phyloP scores from a whole-genome alignment of 1,139 yeast genomes.

The Zygotorulaspora mrakii region DNA sequence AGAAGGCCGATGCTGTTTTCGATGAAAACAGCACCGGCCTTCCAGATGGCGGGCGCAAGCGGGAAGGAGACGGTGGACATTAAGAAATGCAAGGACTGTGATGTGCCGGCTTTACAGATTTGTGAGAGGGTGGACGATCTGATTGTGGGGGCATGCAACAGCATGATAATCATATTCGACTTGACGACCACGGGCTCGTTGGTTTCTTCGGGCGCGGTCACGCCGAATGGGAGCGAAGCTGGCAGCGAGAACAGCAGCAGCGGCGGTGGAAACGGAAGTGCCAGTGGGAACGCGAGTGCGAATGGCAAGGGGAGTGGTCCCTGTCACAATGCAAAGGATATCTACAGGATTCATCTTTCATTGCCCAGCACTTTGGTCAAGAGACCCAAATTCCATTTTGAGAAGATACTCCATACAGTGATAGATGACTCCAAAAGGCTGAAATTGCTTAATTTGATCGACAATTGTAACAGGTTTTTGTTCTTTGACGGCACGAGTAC shows the following conservation, averaged over 20 bases:
- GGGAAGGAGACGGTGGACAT: constrained; percentile 7
- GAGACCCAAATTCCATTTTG: constrained; percentile 54
- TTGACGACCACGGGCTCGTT: constrained; percentile 18
- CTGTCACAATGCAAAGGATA: constrained; percentile 10
- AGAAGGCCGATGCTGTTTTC: constrained; percentile 1
- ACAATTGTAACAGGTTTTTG: constrained; percentile 21
- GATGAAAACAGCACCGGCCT: constrained; percentile 2
- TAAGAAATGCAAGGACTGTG: constrained; percentile 11
- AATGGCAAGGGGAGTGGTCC: too few relatives aligned
- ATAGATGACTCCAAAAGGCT: constrained; percentile 37
- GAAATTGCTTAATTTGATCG: constrained; percentile 25
- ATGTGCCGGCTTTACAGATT: constrained; percentile 14
- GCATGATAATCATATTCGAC: constrained; percentile 21
- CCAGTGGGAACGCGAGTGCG: too few relatives aligned
- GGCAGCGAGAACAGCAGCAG: constrained; percentile 4
- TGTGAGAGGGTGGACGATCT: constrained; percentile 10
- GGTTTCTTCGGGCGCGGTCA: constrained; percentile 8
- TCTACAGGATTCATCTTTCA: constrained; percentile 49
- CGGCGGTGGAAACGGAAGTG: too few relatives aligned
- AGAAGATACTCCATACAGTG: constrained; percentile 38
- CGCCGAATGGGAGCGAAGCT: background rate
- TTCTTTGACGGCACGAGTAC: constrained; percentile 35
- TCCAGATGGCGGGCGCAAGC: background rate
- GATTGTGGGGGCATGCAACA: constrained; percentile 1
- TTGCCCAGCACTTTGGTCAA: constrained; percentile 69